A percentile compares a stretch with the other conserved stretches of the same genome.
Conservation (phyloP, 257 asterid species). For the Catharanthus roseus region DNA sequence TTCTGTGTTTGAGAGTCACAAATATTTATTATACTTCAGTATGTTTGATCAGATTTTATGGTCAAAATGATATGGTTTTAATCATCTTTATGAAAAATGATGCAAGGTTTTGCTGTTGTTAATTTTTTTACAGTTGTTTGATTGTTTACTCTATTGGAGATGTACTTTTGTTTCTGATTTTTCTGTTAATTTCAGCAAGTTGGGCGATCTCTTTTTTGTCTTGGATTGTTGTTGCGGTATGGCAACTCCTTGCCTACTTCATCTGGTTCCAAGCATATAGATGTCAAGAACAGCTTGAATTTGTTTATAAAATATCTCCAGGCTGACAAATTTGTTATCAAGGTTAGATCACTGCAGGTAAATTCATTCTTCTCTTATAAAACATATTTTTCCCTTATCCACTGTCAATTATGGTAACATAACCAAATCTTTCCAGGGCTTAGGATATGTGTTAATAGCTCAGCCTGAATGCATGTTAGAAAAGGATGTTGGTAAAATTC, state of each 20-base stretch:
- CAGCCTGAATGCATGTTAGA: constrained; percentile 87
- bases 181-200: constrained; percentile 61
- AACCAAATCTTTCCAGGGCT: constrained; percentile 53
- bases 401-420: background rate
- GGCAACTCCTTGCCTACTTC: constrained; percentile 60
- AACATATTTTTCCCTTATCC: background rate
- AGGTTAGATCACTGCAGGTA: constrained; percentile 91
- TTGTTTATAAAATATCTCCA: constrained; percentile 81
- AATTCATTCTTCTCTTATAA: constrained; percentile 16
- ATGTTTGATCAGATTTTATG: background rate
- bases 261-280: constrained; percentile 52
- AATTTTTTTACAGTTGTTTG: background rate
- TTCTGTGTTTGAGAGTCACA: background rate
- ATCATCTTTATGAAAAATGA: background rate
- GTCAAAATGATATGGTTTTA: too few species aligned
- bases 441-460: constrained; percentile 89
- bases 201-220: constrained; percentile 93
- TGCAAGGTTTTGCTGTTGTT: background rate
- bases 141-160: background rate
- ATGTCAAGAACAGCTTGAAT: constrained; percentile 56
- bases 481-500: constrained; percentile 66
- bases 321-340: constrained; percentile 79
- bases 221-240: constrained; percentile 94
- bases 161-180: constrained; percentile 10
- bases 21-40: background rate